Evolutionary conservation across 306 rosid genomes (phyloP).

Genomic region (Herpetospermum pedunculosum): DNA sequence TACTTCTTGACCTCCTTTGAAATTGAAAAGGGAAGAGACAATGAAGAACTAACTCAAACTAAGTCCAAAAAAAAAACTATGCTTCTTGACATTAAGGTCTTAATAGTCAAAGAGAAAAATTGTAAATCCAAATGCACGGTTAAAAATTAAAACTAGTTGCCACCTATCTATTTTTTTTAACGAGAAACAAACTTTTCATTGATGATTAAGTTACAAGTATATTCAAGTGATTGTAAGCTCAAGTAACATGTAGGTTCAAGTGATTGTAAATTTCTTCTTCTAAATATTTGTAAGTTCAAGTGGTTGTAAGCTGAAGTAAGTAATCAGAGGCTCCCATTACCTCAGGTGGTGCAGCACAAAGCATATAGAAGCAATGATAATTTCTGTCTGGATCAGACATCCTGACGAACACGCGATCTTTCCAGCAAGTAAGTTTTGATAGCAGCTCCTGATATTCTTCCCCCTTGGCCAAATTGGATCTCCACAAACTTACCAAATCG

Average conservation of each 20-base stretch:
- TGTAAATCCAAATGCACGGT: not conserved
- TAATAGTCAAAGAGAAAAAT: not conserved
- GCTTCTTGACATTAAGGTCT: not conserved
- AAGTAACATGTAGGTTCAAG: too few species aligned
- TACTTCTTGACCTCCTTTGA: conserved; percentile 62
- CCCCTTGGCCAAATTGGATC: conserved; percentile 81
- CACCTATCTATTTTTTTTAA: not conserved
- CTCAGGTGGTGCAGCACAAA: conserved; percentile 93
- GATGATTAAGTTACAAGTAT: not conserved
- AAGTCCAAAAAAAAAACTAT: too few species aligned
- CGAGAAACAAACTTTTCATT: too few species aligned
- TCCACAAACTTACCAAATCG: conserved; percentile 99
- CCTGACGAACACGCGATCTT: conserved; percentile 99
- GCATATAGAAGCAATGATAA: conserved; percentile 99
- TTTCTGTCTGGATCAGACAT: conserved; percentile 98
- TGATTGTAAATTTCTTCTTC: not conserved
- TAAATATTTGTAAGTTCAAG: not conserved
- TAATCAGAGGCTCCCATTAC: conserved; percentile 27
- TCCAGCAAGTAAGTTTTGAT: conserved; percentile 92
- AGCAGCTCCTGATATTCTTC: conserved; percentile 99
- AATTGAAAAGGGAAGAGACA: conserved; percentile 9
- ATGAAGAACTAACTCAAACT: conserved; percentile 1
- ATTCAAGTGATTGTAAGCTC: too few species aligned
- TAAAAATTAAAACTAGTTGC: not conserved
- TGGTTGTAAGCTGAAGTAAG: not conserved